These are phyloP conservation scores for Amanita rimosa DNA, from an alignment of 768 basidiomycete genomes.

Conservation along the genomic window DNA sequence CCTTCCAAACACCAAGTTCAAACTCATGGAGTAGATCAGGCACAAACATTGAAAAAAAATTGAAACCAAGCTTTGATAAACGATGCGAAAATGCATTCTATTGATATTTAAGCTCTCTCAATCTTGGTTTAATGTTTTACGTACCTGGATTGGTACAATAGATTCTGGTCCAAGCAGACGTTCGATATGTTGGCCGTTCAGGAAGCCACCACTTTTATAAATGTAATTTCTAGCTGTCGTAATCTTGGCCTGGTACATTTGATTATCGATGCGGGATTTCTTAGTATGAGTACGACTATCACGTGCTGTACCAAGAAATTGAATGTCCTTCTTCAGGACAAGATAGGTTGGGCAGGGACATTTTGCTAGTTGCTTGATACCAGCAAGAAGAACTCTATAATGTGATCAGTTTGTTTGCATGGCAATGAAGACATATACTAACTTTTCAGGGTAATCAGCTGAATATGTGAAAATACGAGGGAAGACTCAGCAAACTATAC, in stretches of 20 bases:
- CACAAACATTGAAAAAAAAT: conserved; percentile 22
- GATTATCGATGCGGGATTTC: conserved; percentile 3
- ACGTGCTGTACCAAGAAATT: conserved; percentile 15
- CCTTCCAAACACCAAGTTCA: conserved; percentile 17
- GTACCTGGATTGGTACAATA: conserved; percentile 16
- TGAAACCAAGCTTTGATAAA: conserved; percentile 10
- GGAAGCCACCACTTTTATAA: conserved; percentile 10
- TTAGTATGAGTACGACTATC: conserved; percentile 10
- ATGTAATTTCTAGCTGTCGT: conserved; percentile 13
- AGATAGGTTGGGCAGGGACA: conserved; percentile 26
- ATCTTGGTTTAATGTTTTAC: conserved; percentile 6
- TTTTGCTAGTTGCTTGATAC: conserved; percentile 21
- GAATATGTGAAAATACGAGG: conserved; percentile 24
- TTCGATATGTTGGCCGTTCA: conserved; percentile 14
- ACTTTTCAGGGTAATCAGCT: conserved; percentile 31
- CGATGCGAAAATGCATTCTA: conserved; percentile 16
- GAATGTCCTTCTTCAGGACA: conserved; percentile 14
- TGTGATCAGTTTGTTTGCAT: background rate
- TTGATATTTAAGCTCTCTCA: conserved; percentile 14
- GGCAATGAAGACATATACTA: conserved; percentile 3
- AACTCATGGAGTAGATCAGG: background rate
- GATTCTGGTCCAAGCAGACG: conserved; percentile 11
- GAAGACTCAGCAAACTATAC: conserved; percentile 18
- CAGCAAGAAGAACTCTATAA: conserved; percentile 17
- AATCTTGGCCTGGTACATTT: conserved; percentile 6